phyloP scores from a whole-genome alignment of 176 grass and related monocot species.

The Carex pumila region DNA sequence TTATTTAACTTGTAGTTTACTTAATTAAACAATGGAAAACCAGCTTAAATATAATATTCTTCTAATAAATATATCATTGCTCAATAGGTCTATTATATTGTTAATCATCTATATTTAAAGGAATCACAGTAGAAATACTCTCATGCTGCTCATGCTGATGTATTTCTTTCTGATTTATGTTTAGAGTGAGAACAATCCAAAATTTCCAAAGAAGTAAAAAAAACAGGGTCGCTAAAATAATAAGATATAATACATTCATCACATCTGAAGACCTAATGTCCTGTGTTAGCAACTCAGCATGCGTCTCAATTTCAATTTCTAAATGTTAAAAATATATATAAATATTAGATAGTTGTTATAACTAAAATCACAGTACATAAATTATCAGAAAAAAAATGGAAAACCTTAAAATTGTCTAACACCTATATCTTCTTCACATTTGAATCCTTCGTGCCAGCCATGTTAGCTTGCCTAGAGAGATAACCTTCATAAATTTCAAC shows the following conservation, averaged over 20 bases:
- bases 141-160: too few relatives aligned
- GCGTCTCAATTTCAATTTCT: not conserved
- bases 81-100: too few relatives aligned
- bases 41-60: too few relatives aligned
- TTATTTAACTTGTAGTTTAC: too few relatives aligned
- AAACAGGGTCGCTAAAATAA: not conserved
- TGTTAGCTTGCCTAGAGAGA: conserved; percentile 67
- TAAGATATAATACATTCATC: not conserved
- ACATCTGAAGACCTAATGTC: too few relatives aligned
- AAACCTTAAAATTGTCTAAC: not conserved
- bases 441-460: conserved; percentile 42
- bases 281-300: not conserved
- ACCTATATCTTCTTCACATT: not conserved
- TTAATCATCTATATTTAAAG: too few relatives aligned
- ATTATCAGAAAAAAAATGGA: not conserved
- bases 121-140: too few relatives aligned
- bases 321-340: not conserved
- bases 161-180: too few relatives aligned
- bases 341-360: not conserved
- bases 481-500: conserved; percentile 93
- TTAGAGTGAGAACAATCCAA: too few relatives aligned
- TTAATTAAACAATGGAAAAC: too few relatives aligned
- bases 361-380: not conserved
- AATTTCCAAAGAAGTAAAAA: too few relatives aligned
- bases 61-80: too few relatives aligned